Evolutionary conservation across 2,329 filamentous ascomycete genomes (phyloP).

Genomic region (Pestalotiopsis sp.): DNA sequence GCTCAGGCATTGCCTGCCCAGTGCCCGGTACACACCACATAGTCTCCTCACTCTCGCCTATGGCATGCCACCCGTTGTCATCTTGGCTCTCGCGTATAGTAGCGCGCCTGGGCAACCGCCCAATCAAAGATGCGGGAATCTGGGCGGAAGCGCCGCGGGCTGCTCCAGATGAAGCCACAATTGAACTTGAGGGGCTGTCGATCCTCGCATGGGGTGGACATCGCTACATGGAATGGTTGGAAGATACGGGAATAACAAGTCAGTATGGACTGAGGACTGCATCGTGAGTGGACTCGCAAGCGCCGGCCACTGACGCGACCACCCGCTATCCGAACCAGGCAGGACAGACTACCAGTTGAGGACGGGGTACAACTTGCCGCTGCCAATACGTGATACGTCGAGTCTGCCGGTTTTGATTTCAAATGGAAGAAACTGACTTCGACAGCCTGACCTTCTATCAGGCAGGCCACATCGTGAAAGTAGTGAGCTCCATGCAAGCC

Average conservation of each 20-base stretch:
- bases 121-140: neutral
- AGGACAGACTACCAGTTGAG: neutral
- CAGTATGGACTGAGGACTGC: neutral
- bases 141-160: neutral
- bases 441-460: neutral
- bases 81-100: neutral
- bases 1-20: neutral
- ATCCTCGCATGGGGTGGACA: neutral
- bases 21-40: neutral
- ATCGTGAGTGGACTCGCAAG: constrained; percentile 28
- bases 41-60: neutral
- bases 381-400: neutral
- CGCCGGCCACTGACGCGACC: constrained; percentile 33
- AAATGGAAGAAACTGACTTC: neutral
- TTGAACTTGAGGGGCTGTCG: neutral
- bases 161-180: neutral
- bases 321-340: neutral
- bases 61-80: neutral
- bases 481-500: no score
- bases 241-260: constrained; percentile 3
- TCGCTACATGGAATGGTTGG: neutral
- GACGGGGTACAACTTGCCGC: neutral
- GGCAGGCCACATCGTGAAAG: no score
- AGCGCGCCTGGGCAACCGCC: neutral
- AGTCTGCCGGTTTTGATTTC: neutral